Evolutionary conservation across 1,284 basidiomycete genomes (phyloP).

Genomic region (Singerocomus inundabilis): DNA sequence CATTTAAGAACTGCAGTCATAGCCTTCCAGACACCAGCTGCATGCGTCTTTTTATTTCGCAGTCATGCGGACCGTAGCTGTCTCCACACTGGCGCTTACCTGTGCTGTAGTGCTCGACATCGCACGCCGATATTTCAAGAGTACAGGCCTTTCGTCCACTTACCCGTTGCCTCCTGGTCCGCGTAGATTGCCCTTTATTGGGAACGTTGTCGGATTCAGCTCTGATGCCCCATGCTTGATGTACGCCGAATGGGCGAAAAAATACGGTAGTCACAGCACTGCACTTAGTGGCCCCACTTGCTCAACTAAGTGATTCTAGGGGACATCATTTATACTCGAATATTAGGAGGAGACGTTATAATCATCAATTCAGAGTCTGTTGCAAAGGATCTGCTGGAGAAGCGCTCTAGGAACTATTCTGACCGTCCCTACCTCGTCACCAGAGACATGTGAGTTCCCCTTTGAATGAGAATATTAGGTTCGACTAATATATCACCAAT

Average conservation of each 20-base stretch:
- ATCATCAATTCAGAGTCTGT: background rate
- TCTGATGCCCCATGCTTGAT: background rate
- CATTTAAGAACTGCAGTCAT: background rate
- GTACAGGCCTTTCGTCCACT: background rate
- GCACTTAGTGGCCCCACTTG: background rate
- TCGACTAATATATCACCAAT: background rate
- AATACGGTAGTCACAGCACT: background rate
- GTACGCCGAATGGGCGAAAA: no score
- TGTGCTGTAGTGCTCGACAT: background rate
- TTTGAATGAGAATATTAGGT: background rate
- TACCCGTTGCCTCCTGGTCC: background rate
- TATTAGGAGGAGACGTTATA: background rate
- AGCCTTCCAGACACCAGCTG: background rate
- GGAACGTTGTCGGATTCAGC: background rate
- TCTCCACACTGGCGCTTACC: background rate
- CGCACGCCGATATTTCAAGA: background rate
- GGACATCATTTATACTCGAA: background rate
- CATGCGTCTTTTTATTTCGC: background rate
- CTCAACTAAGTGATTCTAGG: background rate
- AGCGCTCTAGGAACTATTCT: constrained; percentile 7
- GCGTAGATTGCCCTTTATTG: background rate
- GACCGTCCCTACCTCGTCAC: constrained; percentile 1
- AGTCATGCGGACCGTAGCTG: background rate
- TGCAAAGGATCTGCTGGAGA: constrained; percentile 4
- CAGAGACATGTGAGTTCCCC: background rate